Evolutionary conservation across 495 filamentous ascomycete genomes (phyloP), one percentile per base, ranked within the genome.

Genomic region (Penicillium canescens): DNA sequence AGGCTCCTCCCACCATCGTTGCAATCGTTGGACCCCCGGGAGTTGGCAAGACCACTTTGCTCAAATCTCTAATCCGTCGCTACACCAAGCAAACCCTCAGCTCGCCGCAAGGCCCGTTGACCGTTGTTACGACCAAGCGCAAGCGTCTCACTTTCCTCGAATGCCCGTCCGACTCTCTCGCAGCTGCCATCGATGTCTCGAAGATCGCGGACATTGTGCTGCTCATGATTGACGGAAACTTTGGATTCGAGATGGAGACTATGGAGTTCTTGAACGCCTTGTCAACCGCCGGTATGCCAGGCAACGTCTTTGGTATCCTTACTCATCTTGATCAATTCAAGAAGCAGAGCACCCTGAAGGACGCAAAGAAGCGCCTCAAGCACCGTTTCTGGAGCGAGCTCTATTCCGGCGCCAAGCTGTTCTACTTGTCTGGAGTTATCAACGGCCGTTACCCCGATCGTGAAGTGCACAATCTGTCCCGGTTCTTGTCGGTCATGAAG

Each of bases 171-270:
- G 92, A 98, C 60, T 86, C 83, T 23, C 83, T 98, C 43, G 92
- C 93, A 28, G 88, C 86, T 49, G 96, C 95, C 89, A 90, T 98
- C 54, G 94, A 98, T 73, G 79, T 96, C 21, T 86, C 93, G 33
- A 98, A 98, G 70, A 88, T 98, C 26, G 93, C 92, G 20, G 94
- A 98, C 66, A 97, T 98, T 57, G 91, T 98, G 3, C 75, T 98
- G 23, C 76, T 98, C 26, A 91, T 98, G 90, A 98, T 98, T 54
- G 94, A 98, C 66, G 95, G 92, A 34, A 97, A 97, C 73, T 98
- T 86, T 66, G 94, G 94, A 3, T 98, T 98, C 62, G 94, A 98
- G 74, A 98, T 98, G 94, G 94, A 98, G 76, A 98, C 94, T 1
- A 98, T 98, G 95, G 94, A 98, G 70, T 98, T 98, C 60, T 71